Percentiles rank a stretch among this genome's conserved stretches.
Conservation (phyloP, 345 rosid species). For the Hypericum androsaemum region DNA sequence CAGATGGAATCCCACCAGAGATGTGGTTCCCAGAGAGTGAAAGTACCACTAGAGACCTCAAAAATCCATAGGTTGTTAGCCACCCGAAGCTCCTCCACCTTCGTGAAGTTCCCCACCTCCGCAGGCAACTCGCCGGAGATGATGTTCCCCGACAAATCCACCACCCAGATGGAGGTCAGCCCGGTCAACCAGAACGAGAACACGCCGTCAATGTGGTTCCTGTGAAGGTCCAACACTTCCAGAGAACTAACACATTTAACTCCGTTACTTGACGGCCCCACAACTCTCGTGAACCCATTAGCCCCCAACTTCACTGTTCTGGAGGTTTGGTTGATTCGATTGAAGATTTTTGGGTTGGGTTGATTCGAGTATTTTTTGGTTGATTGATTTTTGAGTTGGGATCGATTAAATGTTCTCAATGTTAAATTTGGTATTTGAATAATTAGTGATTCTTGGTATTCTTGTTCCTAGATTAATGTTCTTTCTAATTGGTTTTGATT, state of each 20-base stretch:
- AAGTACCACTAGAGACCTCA: conserved; percentile 45
- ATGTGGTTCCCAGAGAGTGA: conserved; percentile 52
- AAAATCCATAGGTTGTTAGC: conserved; percentile 61
- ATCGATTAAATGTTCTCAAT: too few species aligned
- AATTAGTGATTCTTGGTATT: too few species aligned
- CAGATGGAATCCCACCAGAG: conserved; percentile 45
- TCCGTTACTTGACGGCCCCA: conserved; percentile 53
- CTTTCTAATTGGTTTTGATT: too few species aligned
- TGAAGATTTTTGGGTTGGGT: too few species aligned
- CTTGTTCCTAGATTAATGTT: too few species aligned
- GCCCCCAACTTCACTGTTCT: conserved; percentile 45
- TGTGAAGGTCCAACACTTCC: conserved; percentile 70
- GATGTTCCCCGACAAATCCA: conserved; percentile 55
- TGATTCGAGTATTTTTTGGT: too few species aligned
- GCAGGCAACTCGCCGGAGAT: conserved; percentile 42
- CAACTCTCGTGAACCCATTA: conserved; percentile 65
- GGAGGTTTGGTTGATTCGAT: too few species aligned
- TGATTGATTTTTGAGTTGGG: too few species aligned
- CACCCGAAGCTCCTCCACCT: conserved; percentile 50
- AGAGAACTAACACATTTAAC: conserved; percentile 33
- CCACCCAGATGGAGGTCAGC: conserved; percentile 31
- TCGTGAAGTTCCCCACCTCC: conserved; percentile 30
- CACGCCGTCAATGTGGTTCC: conserved; percentile 42
- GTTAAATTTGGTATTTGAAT: too few species aligned
- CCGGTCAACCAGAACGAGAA: conserved; percentile 67